Evolutionary conservation across 73 alveolate species (phyloP).

Genomic region (Blepharisma stoltei): DNA sequence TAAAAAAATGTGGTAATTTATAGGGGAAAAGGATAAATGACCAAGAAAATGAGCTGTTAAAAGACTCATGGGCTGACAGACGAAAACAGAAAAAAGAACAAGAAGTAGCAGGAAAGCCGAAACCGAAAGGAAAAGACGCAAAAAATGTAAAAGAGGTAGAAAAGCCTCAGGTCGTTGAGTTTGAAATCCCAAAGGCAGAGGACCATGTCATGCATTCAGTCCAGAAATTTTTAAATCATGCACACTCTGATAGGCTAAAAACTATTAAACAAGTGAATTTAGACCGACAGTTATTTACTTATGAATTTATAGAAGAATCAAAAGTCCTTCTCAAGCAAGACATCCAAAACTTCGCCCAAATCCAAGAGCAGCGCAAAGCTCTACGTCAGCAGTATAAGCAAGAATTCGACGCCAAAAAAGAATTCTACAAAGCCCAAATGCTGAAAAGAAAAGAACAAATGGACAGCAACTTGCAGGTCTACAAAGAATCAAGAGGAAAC

Average conservation of each 20-base stretch:
- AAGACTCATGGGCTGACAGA: constrained; percentile 65
- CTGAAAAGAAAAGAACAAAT: constrained; percentile 32
- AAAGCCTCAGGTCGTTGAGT: constrained; percentile 38
- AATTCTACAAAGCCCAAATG: constrained; percentile 39
- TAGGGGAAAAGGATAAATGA: too few relatives aligned
- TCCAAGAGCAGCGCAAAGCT: constrained; percentile 34
- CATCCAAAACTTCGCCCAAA: constrained; percentile 36
- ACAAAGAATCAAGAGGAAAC: constrained; percentile 1
- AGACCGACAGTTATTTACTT: not conserved
- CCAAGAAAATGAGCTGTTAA: constrained; percentile 70
- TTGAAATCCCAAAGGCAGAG: constrained; percentile 50
- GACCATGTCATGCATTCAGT: constrained; percentile 55
- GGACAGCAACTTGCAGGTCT: not conserved
- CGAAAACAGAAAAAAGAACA: constrained; percentile 70
- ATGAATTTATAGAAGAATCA: constrained; percentile 21
- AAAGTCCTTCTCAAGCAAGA: constrained; percentile 43
- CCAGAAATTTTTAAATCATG: constrained; percentile 49
- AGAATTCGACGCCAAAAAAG: constrained; percentile 26
- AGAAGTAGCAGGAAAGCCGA: constrained; percentile 67
- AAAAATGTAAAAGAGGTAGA: constrained; percentile 65
- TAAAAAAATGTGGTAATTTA: too few relatives aligned
- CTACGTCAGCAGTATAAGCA: constrained; percentile 27
- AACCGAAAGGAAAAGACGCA: constrained; percentile 55
- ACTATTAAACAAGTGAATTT: constrained; percentile 35
- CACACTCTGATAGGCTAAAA: constrained; percentile 47